Evolutionary conservation across 2,329 filamentous ascomycete genomes (phyloP).

Genomic region (Samsoniella hepiali): DNA sequence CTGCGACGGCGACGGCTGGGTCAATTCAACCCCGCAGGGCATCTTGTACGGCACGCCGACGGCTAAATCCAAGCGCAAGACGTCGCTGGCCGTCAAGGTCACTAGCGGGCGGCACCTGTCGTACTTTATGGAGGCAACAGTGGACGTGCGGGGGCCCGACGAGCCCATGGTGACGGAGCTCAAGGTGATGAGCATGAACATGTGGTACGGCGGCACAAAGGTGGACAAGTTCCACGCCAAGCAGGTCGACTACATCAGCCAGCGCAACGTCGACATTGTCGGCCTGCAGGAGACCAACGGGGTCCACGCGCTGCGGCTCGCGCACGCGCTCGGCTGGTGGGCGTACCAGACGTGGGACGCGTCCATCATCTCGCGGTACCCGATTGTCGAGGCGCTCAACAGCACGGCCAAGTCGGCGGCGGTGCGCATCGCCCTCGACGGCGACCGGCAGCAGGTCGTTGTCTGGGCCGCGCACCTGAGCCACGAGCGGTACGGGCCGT

Average conservation of each 20-base stretch:
- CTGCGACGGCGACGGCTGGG: constrained; percentile 30
- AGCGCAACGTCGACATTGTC: constrained; percentile 34
- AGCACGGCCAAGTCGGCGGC: constrained; percentile 29
- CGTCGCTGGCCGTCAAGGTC: constrained; percentile 30
- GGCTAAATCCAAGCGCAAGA: constrained; percentile 17
- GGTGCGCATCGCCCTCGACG: constrained; percentile 35
- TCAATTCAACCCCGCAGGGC: constrained; percentile 31
- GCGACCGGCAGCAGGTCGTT: constrained; percentile 30
- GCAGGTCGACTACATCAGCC: constrained; percentile 34
- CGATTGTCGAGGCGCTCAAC: constrained; percentile 31
- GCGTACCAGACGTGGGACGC: constrained; percentile 33
- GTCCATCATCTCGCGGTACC: constrained; percentile 38
- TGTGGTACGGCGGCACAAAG: constrained; percentile 37
- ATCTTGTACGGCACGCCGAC: constrained; percentile 34
- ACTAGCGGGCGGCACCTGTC: constrained; percentile 23
- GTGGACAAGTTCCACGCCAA: constrained; percentile 38
- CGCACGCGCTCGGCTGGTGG: constrained; percentile 38
- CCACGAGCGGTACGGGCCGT: constrained; percentile 39
- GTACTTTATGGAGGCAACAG: constrained; percentile 27
- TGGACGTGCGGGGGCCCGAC: constrained; percentile 30
- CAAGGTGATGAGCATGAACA: constrained; percentile 37
- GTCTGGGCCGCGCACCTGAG: constrained; percentile 37
- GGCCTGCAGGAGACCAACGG: constrained; percentile 36
- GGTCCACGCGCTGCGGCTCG: constrained; percentile 32
- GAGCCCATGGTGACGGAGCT: constrained; percentile 32